These are phyloP conservation scores for Coniferiporia sulphurascens DNA, from an alignment of 1,284 basidiomycete species.

Conservation along the genomic window DNA sequence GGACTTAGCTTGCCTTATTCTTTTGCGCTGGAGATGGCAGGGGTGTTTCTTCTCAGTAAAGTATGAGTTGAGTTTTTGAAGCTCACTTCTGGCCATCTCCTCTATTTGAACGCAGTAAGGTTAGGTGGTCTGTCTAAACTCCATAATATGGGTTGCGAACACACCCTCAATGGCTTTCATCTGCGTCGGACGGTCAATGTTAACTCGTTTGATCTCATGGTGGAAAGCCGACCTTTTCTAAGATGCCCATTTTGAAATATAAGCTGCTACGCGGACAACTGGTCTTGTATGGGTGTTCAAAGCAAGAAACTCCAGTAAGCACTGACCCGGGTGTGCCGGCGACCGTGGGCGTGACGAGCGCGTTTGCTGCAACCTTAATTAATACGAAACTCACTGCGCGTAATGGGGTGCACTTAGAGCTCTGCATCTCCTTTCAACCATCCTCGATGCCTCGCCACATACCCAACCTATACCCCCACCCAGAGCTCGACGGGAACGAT, in stretches of 20 bases:
- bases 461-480: constrained; percentile 62
- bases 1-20: constrained; percentile 58
- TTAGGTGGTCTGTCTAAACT: constrained; percentile 6
- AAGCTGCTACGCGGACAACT: not conserved
- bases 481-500: constrained; percentile 48
- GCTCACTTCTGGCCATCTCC: constrained; percentile 92
- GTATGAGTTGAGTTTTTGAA: not conserved
- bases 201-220: not conserved
- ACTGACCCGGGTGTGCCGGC: no score
- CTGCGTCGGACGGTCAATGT: constrained; percentile 34
- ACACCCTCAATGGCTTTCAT: constrained; percentile 92
- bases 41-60: constrained; percentile 18
- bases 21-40: constrained; percentile 66
- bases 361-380: not conserved
- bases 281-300: no score
- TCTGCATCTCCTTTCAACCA: not conserved
- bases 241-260: constrained; percentile 67
- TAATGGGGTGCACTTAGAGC: not conserved
- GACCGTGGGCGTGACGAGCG: not conserved
- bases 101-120: constrained; percentile 42
- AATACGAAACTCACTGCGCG: not conserved
- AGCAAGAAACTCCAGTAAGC: no score
- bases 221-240: constrained; percentile 66
- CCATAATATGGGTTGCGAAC: constrained; percentile 23
- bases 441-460: constrained; percentile 43